Evolutionary conservation across 1,284 basidiomycete species (phyloP).

Genomic region (Cutaneotrichosporon mucoides): DNA sequence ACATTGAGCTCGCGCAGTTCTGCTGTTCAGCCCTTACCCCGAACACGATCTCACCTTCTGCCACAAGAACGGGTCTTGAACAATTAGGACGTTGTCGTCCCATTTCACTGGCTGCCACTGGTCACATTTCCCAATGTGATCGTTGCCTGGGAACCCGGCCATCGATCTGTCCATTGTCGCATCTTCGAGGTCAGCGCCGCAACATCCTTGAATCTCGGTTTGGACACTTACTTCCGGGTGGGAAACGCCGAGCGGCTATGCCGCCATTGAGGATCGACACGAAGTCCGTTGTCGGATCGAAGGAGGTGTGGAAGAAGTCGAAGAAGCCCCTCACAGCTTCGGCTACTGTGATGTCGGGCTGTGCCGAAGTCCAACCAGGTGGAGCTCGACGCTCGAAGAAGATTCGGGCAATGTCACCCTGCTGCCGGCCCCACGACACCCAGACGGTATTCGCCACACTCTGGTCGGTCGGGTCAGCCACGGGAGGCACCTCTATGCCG

Average conservation of each 20-base stretch:
- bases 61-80: conserved; percentile 50
- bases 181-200: no score
- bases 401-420: conserved; percentile 34
- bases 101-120: conserved; percentile 37
- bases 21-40: conserved; percentile 6
- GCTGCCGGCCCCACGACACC: conserved; percentile 37
- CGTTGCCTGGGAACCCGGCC: conserved; percentile 1
- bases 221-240: not conserved
- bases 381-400: conserved; percentile 26
- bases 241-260: conserved; percentile 8
- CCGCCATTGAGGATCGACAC: conserved; percentile 41
- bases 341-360: conserved; percentile 25
- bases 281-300: conserved; percentile 25
- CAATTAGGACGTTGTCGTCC: conserved; percentile 34
- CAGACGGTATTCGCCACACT: conserved; percentile 26
- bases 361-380: conserved; percentile 19
- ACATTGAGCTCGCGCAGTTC: conserved; percentile 26
- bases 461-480: not conserved
- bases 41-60: conserved; percentile 36
- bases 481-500: conserved; percentile 13
- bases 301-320: conserved; percentile 25
- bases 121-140: conserved; percentile 30
- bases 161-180: no score
- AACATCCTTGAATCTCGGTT: no score
- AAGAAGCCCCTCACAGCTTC: conserved; percentile 43